Evolutionary conservation across 352 stramenopile species (phyloP), one percentile per base, ranked within the genome.

Genomic region (Phytophthora nicotianae): DNA sequence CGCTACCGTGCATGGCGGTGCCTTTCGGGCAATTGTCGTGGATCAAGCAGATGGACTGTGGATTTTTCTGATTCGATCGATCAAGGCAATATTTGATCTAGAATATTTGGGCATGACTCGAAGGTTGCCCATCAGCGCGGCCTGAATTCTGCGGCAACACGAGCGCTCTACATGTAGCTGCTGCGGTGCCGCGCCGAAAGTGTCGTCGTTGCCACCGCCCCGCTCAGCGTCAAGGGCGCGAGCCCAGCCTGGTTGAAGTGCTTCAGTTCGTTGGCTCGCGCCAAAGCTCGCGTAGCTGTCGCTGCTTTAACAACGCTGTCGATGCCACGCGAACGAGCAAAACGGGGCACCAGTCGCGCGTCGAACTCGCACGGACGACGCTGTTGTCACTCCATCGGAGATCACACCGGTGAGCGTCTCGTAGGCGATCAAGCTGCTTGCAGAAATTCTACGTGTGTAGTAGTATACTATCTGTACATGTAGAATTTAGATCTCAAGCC

Each of bases 61-160:
- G 59, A 67, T 63, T 64, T 68, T 64, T 59, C 47, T 51, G 46
- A 45, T 67, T 67, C 37, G 38, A 58, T 67, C 37, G 38, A 58
- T 47, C 35, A 40, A 40, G 46, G 24, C 24, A 64, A 59, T 50
- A 47, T 65, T 65, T 60, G 23, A 35, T 35, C 29, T 37, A 24
- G 20, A 64, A 59, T 50, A 47, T 65, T 65, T 60, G 23, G 26
- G 38, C 19, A 57, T n/a, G 8, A 43, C 29, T 23, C 3, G 19
- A 58, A 42, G 47, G 37, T 20, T 23, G 61, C 53, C 53, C 61
- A 59, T 64, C 53, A 55, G 14, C 32, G 29, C 19, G 10, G 6
- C 32, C 50, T 66, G 49, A 55, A 55, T 55, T 54, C 24, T 40
- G 45, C 42, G n/a, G 35, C 50, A 37, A n/a, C 0, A 45, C 21